Evolutionary conservation across 2,329 filamentous ascomycete species (phyloP).

Genomic region (Chrysoporthe puriensis): DNA sequence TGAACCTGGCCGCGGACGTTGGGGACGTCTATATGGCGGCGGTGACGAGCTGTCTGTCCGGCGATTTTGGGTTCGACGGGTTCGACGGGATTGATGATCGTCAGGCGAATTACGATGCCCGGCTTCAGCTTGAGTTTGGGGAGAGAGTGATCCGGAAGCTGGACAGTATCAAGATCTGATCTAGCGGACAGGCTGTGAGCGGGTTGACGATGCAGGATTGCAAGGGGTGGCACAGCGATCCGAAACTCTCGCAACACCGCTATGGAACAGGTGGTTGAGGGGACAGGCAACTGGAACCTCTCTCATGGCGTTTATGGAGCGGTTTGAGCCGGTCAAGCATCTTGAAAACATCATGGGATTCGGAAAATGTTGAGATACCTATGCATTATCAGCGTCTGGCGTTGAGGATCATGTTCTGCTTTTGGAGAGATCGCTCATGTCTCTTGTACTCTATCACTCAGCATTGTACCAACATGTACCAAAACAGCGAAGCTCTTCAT

Average conservation of each 20-base stretch:
- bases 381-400: constrained; percentile 2
- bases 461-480: background rate
- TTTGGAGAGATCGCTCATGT: background rate
- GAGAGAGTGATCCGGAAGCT: constrained; percentile 21
- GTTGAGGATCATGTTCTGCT: background rate
- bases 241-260: too few species aligned
- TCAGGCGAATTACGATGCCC: constrained; percentile 15
- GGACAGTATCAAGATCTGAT: constrained; percentile 10
- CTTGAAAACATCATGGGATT: background rate
- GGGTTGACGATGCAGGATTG: background rate
- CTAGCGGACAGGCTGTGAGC: background rate
- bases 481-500: background rate
- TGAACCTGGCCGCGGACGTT: constrained; percentile 20
- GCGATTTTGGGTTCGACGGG: constrained; percentile 15
- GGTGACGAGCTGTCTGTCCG: constrained; percentile 21
- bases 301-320: background rate
- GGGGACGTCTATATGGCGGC: constrained; percentile 16
- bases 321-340: too few species aligned
- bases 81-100: constrained; percentile 2
- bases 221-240: background rate
- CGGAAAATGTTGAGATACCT: background rate
- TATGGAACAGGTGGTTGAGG: too few species aligned
- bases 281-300: background rate
- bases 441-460: constrained; percentile 1
- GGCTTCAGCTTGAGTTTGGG: constrained; percentile 20